Percentiles rank a stretch among this genome's conserved stretches.
phyloP scores from a whole-genome alignment of 2,329 filamentous ascomycete species.

The Ophiostoma himal-ulmi region DNA sequence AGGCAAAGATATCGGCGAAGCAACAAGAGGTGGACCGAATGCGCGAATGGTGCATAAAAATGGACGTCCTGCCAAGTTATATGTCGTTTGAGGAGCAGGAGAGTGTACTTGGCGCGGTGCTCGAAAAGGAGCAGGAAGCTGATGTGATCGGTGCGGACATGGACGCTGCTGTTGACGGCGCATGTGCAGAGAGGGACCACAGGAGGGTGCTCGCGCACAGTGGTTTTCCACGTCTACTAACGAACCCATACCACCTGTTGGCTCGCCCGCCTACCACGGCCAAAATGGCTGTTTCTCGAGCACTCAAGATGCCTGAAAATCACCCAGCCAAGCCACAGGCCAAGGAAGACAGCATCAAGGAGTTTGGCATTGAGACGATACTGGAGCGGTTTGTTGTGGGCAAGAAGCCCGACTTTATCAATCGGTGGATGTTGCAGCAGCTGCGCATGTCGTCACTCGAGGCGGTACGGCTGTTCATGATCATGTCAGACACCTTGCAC shows the following conservation, averaged over 20 bases:
- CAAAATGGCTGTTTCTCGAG: conserved; percentile 37
- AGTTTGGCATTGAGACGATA: conserved; percentile 43
- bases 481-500: conserved; percentile 32
- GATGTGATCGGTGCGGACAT: neutral
- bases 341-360: conserved; percentile 42
- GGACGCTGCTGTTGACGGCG: neutral
- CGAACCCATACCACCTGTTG: conserved; percentile 41
- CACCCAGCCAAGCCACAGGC: conserved; percentile 33
- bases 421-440: conserved; percentile 49
- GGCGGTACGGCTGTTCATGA: conserved; percentile 39
- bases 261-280: conserved; percentile 38
- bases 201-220: conserved; percentile 30
- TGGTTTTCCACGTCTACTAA: conserved; percentile 39
- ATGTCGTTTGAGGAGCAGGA: conserved; percentile 1
- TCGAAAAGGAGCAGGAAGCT: neutral
- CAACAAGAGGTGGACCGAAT: neutral
- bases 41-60: neutral
- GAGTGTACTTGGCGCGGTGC: neutral
- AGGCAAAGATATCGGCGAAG: neutral
- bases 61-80: neutral
- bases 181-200: neutral
- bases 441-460: conserved; percentile 44
- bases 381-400: conserved; percentile 35
- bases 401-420: conserved; percentile 43
- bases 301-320: conserved; percentile 35